These are phyloP conservation scores for Ustilago shanxiensis DNA, from an alignment of 1,284 basidiomycete species.

Conservation along the genomic window DNA sequence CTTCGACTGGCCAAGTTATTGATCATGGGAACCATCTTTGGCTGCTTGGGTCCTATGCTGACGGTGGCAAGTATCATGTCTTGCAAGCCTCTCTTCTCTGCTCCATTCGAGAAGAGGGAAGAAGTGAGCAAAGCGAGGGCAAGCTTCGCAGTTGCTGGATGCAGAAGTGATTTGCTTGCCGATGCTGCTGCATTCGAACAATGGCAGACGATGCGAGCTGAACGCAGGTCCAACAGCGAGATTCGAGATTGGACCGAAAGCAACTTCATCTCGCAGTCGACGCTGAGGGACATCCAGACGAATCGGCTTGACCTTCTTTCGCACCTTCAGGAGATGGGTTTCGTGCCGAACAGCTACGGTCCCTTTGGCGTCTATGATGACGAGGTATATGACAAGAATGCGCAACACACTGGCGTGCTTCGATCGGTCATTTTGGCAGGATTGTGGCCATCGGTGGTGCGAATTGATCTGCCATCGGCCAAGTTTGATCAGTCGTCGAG, in stretches of 20 bases:
- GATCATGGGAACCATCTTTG: constrained; percentile 66
- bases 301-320: constrained; percentile 83
- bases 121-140: constrained; percentile 76
- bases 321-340: constrained; percentile 81
- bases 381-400: constrained; percentile 58
- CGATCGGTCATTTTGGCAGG: constrained; percentile 60
- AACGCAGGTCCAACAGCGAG: constrained; percentile 73
- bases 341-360: constrained; percentile 73
- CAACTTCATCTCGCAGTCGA: constrained; percentile 84
- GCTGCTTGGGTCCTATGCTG: constrained; percentile 65
- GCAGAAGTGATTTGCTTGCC: constrained; percentile 87
- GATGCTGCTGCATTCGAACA: constrained; percentile 83
- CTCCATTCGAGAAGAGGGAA: constrained; percentile 84
- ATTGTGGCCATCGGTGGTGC: constrained; percentile 73
- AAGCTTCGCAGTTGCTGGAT: constrained; percentile 73
- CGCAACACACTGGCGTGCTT: constrained; percentile 49
- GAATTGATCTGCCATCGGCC: constrained; percentile 59
- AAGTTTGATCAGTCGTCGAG: constrained; percentile 62
- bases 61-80: constrained; percentile 80
- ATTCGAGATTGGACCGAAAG: constrained; percentile 82
- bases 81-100: constrained; percentile 86
- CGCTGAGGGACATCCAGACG: constrained; percentile 84
- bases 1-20: constrained; percentile 85
- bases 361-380: constrained; percentile 67
- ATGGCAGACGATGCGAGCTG: constrained; percentile 75